Conservation (phyloP, 73 alveolate species). For the Paramecium tetraurelia region DNA sequence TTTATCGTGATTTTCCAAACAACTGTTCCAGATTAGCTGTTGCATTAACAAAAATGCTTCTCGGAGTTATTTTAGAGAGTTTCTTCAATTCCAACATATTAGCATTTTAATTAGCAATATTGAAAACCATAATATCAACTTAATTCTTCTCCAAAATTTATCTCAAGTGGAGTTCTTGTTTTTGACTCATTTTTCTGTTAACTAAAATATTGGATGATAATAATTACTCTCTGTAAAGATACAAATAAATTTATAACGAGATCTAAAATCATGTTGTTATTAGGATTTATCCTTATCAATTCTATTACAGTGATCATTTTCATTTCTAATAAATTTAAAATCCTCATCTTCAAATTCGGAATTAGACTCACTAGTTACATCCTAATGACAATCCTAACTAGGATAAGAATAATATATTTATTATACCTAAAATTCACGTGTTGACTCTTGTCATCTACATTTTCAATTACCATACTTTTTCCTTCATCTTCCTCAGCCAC, state of each 20-base stretch:
- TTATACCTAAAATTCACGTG: not conserved
- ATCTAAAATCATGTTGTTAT: not conserved
- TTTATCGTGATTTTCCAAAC: slow-evolving; percentile 43
- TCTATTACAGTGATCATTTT: not conserved
- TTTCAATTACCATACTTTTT: not conserved
- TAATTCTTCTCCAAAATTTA: not conserved
- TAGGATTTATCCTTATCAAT: not conserved
- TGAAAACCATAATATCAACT: slow-evolving; percentile 36
- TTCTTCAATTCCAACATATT: slow-evolving; percentile 39
- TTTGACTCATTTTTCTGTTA: not conserved
- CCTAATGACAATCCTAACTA: not conserved
- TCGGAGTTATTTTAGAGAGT: slow-evolving; percentile 15
- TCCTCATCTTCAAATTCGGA: slow-evolving; percentile 1
- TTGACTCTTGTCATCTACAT: not conserved
- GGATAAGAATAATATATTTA: not conserved
- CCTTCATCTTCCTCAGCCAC: not conserved
- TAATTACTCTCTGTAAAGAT: slow-evolving; percentile 6
- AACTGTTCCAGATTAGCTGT: slow-evolving; percentile 25
- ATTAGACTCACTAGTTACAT: not conserved
- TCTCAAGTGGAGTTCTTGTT: not conserved
- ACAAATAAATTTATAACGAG: slow-evolving; percentile 29
- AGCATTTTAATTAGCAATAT: slow-evolving; percentile 25
- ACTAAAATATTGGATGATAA: not conserved
- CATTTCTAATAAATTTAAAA: not conserved
- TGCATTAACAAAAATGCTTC: slow-evolving; percentile 39